phyloP scores from a whole-genome alignment of 441 rosid species.

The Metrosideros polymorpha region DNA sequence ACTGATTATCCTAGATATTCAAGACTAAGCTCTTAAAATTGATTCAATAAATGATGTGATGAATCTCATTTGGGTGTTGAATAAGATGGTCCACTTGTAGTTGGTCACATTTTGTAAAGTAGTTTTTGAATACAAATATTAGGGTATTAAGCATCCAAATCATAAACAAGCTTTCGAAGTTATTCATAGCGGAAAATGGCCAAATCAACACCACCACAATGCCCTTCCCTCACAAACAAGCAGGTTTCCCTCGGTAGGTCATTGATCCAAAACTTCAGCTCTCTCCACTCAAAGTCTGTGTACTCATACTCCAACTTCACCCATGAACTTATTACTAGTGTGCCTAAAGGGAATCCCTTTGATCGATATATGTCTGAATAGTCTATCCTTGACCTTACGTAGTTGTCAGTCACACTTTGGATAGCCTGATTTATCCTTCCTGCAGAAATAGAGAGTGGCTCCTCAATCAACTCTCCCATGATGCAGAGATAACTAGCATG shows the following conservation, averaged over 20 bases:
- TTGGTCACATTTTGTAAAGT: too few relatives aligned
- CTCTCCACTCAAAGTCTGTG: background rate
- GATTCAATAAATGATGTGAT: too few relatives aligned
- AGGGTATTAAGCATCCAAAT: too few relatives aligned
- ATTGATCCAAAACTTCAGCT: background rate
- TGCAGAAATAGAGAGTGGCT: background rate
- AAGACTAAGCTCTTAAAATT: too few relatives aligned
- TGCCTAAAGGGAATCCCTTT: background rate
- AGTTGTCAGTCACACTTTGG: background rate
- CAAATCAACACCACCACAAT: background rate
- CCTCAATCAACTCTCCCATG: background rate
- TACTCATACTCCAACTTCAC: background rate
- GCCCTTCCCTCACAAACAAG: background rate
- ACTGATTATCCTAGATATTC: too few relatives aligned
- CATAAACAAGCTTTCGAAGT: background rate
- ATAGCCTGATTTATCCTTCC: background rate
- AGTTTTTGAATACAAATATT: too few relatives aligned
- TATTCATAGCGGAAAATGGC: background rate
- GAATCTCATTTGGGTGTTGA: too few relatives aligned
- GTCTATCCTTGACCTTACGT: background rate
- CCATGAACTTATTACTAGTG: background rate
- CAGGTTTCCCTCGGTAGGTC: background rate
- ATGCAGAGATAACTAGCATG: background rate
- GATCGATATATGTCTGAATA: background rate
- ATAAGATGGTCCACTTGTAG: too few relatives aligned